phyloP scores from a whole-genome alignment of 78 protist species.

The Cavenderia fasciculata region DNA sequence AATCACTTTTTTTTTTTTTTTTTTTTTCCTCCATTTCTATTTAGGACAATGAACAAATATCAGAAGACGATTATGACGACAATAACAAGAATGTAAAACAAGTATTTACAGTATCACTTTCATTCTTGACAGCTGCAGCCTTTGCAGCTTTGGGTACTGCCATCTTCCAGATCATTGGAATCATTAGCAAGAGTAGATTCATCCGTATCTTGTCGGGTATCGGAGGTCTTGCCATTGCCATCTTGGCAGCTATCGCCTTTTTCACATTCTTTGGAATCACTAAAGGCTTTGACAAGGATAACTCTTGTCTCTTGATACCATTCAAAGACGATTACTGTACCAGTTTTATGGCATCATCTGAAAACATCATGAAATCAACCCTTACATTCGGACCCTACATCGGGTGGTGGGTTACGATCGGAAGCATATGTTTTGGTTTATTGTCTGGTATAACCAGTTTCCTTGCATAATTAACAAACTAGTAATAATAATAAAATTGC shows the following conservation, averaged over 20 bases:
- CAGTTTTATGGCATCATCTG: not conserved
- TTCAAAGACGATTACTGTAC: not conserved
- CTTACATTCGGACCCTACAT: too few relatives aligned
- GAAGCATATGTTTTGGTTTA: too few relatives aligned
- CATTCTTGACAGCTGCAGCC: conserved; percentile 17
- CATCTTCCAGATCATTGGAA: conserved; percentile 32
- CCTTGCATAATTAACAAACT: too few relatives aligned
- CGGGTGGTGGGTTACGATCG: too few relatives aligned
- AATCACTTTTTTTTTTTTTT: not conserved
- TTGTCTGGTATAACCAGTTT: too few relatives aligned
- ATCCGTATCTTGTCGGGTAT: conserved; percentile 13
- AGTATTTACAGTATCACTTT: conserved; percentile 4
- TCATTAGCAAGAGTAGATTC: conserved; percentile 4
- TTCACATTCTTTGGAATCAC: conserved; percentile 22
- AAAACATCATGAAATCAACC: too few relatives aligned
- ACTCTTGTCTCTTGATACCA: not conserved
- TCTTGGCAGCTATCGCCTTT: conserved; percentile 3
- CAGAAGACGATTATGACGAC: not conserved
- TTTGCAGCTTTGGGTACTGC: not conserved
- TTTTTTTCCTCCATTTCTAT: too few relatives aligned
- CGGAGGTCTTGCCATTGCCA: not conserved
- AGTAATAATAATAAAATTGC: too few relatives aligned
- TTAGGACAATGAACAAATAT: not conserved
- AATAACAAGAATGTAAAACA: not conserved
- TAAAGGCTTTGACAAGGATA: conserved; percentile 24